phyloP scores from a whole-genome alignment of 331 rosid genomes.

The Rhamnella rubrinervis region DNA sequence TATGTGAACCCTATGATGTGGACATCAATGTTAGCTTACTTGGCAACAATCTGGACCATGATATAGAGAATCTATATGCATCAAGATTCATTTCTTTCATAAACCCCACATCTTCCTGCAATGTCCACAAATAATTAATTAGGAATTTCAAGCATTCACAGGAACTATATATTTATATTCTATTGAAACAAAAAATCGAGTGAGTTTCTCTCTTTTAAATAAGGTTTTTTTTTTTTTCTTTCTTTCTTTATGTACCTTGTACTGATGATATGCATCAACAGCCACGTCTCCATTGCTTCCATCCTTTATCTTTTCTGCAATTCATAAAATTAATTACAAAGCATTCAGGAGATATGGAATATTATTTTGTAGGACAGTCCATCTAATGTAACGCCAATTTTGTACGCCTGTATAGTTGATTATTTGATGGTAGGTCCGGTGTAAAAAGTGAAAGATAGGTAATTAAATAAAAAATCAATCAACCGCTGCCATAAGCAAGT shows the following conservation, averaged over 20 bases:
- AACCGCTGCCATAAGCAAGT: too few relatives aligned
- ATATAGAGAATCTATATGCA: conserved; percentile 41
- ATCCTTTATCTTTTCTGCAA: conserved; percentile 10
- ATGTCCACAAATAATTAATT: neutral
- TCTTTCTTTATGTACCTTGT: neutral
- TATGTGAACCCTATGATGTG: too few relatives aligned
- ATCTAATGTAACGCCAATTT: neutral
- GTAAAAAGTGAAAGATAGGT: too few relatives aligned
- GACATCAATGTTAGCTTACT: conserved; percentile 18
- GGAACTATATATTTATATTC: too few relatives aligned
- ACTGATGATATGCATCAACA: conserved; percentile 5
- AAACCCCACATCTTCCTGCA: conserved; percentile 33
- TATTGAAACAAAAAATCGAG: too few relatives aligned
- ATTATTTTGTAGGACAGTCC: neutral
- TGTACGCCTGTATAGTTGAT: too few relatives aligned
- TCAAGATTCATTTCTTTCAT: conserved; percentile 30
- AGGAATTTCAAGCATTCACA: too few relatives aligned
- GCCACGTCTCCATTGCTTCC: conserved; percentile 16
- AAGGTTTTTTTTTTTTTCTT: too few relatives aligned
- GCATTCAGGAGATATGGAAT: too few relatives aligned
- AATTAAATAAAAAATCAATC: too few relatives aligned
- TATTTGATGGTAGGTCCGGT: too few relatives aligned
- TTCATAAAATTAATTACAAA: neutral
- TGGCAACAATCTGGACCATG: conserved; percentile 36
- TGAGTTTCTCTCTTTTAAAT: too few relatives aligned